Base-by-base conservation (phyloP, 306 rosid genomes). In the Cajanus cajan region DNA sequence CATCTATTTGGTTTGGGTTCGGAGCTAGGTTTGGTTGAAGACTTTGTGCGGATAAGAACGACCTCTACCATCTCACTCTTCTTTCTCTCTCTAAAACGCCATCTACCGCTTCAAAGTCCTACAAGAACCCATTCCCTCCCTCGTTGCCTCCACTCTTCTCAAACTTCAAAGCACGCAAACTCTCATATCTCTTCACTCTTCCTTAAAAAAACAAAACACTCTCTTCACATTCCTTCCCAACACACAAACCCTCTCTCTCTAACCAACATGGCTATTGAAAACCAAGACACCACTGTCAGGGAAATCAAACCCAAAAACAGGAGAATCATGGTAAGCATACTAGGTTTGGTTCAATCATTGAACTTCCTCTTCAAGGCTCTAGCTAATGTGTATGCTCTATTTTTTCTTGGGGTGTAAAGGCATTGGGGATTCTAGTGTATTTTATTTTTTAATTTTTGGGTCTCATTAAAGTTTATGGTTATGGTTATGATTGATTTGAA, bases 41-140 rank as follows among this genome's bases (percentile, higher is more conserved):
- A 93, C 97, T 91, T 93, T 74, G 85, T 78, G 84, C 52, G 90
- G 98, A 96, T 96, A 96, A 96, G 98, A 88, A 93, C 96, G 94
- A 84, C 87, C 84, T 65, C 44, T 22, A 25, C 16, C 68, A 79
- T 70, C 84, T 68, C 61, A 3, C 52, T 70, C 34, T 18, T 63
- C 47, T 52, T 12, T 78, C 65, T 75, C 83, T 83, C 82, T 70
- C 77, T 79, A 73, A 69, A 82, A 76, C 86, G 31, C 90, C 89
- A 82, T 89, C 88, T 76, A 86, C 91, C 91, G 88, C 93, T 83
- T 86, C 85, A 89, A 78, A 83, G 88, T 47, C 24, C 82, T 82
- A 74, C 86, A 94, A 90, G 87, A 92, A 85, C 93, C 94, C 97
- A 77, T 87, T 92, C 85, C 82, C 88, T 83, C 87, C 82, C 57